Base-by-base conservation (phyloP, 164 flowering plant genomes). In the Kingdonia uniflora region DNA sequence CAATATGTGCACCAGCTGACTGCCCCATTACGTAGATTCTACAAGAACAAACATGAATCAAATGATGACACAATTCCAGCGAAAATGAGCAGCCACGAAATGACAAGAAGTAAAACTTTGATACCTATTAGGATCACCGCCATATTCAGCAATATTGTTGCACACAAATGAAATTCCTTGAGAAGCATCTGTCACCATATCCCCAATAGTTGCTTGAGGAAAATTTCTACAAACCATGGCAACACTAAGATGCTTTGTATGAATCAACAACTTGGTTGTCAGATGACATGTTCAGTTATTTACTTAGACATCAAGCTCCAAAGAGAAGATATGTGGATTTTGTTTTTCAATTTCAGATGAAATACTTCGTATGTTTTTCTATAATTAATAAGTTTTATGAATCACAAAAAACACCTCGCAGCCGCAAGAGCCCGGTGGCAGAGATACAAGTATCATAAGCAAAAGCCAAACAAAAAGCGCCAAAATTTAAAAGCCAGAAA, bases 1-100 rank as follows among this genome's bases (percentile, higher is more conserved):
- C 80, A 68, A 92, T 88, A 65, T 92, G 99, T 48, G 97, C 99
- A 65, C 99, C 99, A 59, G 97, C 97, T 40, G 99, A 88, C 66
- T 92, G 99, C 20, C 99, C 99, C 85, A 88, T 82, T 42, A 92
- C 55, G 71, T 79, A 92, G 54, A 92, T 71, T 74, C 97, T 92
- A 61, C 46, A 24, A n/a, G 57, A 40, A 56, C 2, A 52, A 50
- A 23, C 23, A 46, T 16, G 13, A 42, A 8, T 42, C 16, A 29
- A 35, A 19, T 12, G 7, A 49, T 38, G 12, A 39, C 12, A 50
- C 16, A 50, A 10, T 22, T n/a, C 40, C 19, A 19, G 59, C 23
- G 19, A 57, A 49, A 25, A 17, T n/a, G 41, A 19, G 14, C 5
- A 24, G 45, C 5, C 26, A 49, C 14, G 21, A 6, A 33, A 26